Evolutionary conservation across 2,329 filamentous ascomycete genomes (phyloP).

Genomic region (Colletotrichum magnum): DNA sequence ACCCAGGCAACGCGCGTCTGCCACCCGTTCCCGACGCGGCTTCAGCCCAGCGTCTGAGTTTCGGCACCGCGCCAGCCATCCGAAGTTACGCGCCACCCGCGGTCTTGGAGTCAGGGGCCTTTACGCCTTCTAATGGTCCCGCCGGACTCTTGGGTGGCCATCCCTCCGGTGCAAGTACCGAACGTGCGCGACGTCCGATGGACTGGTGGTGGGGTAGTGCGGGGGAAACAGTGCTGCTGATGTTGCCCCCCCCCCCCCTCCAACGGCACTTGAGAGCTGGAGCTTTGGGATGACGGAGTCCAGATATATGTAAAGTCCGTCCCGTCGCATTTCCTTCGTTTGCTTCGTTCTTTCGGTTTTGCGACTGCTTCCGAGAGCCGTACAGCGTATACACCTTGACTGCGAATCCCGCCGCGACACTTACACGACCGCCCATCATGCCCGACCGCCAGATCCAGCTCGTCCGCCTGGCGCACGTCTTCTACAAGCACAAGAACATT

Average conservation of each 20-base stretch:
- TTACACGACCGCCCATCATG: slow-evolving; percentile 23
- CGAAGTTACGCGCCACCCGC: not conserved
- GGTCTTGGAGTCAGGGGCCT: not conserved
- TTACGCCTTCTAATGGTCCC: not conserved
- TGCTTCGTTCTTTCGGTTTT: no score
- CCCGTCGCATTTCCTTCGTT: no score
- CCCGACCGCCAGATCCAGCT: slow-evolving; percentile 50
- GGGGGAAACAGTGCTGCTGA: slow-evolving; percentile 32
- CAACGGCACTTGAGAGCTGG: slow-evolving; percentile 8
- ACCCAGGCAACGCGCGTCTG: slow-evolving; percentile 9
- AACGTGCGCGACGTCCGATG: slow-evolving; percentile 34
- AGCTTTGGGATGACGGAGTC: not conserved
- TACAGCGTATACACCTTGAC: not conserved
- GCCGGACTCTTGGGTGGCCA: slow-evolving; percentile 18
- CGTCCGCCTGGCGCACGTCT: slow-evolving; percentile 59
- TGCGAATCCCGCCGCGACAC: not conserved
- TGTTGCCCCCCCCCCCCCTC: slow-evolving; percentile 4
- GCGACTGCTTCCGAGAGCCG: no score
- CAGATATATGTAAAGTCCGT: slow-evolving; percentile 6
- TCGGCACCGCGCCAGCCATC: slow-evolving; percentile 34
- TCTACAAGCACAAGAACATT: slow-evolving; percentile 63
- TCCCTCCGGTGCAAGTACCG: slow-evolving; percentile 33
- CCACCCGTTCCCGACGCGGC: slow-evolving; percentile 18
- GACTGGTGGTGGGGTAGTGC: slow-evolving; percentile 39
- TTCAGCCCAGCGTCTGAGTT: slow-evolving; percentile 29